Percentiles rank a stretch among this genome's conserved stretches.
Conservation (phyloP, 305 asterid genomes). For the Solanum hybrid region DNA sequence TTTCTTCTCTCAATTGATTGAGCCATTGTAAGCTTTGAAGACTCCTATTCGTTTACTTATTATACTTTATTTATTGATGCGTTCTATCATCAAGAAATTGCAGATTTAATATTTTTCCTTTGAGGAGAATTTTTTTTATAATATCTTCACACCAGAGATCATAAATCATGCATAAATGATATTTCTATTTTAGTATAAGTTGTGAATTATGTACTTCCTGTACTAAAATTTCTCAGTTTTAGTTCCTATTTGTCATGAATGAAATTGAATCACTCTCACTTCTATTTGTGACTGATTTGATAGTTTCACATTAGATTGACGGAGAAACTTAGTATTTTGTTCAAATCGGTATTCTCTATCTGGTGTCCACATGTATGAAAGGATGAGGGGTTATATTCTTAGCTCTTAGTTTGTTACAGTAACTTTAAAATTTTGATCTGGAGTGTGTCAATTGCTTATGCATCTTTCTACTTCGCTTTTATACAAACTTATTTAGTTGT, state of each 20-base stretch:
- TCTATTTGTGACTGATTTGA: neutral
- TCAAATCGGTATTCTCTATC: neutral
- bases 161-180: too few species aligned
- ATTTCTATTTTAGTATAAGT: too few species aligned
- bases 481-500: neutral
- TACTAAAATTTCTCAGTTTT: neutral
- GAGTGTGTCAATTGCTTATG: neutral
- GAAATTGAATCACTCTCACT: neutral
- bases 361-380: neutral
- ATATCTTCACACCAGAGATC: too few species aligned
- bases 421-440: neutral
- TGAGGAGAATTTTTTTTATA: too few species aligned
- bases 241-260: neutral
- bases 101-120: too few species aligned
- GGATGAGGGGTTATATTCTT: neutral
- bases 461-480: neutral
- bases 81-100: too few species aligned
- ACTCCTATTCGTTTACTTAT: too few species aligned
- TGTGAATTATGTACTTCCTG: neutral
- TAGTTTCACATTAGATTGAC: neutral
- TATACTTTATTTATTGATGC: too few species aligned
- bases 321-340: neutral
- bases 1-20: too few species aligned
- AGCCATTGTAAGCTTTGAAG: too few species aligned
- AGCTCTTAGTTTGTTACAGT: neutral